A percentile compares a stretch with the other conserved stretches of the same genome.
phyloP scores from a whole-genome alignment of 192 early-diverging fungal genomes.

The Linnemannia elongata region DNA sequence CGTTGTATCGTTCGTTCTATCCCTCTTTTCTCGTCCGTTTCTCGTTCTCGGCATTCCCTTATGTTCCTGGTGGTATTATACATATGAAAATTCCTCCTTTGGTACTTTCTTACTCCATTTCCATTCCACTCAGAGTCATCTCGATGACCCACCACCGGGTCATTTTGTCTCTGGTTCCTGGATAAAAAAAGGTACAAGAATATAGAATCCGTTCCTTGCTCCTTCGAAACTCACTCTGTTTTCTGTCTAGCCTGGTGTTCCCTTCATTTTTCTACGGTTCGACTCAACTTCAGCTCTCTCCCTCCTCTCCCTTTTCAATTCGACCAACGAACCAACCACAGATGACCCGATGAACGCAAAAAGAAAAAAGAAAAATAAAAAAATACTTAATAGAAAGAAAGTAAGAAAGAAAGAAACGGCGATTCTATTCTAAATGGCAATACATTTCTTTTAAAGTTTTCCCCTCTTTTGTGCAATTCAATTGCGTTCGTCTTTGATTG shows the following conservation, averaged over 20 bases:
- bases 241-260: neutral
- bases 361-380: neutral
- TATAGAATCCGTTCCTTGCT: neutral
- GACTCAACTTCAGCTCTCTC: neutral
- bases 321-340: neutral
- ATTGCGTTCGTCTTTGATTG: neutral
- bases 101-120: too few species aligned
- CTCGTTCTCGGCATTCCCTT: neutral
- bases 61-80: neutral
- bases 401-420: neutral
- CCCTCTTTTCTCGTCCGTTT: neutral
- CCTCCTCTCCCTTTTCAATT: neutral
- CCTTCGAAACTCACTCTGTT: neutral
- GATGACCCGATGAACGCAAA: neutral
- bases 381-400: neutral
- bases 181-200: constrained; percentile 3
- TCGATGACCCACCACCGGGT: too few species aligned
- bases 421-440: constrained; percentile 1
- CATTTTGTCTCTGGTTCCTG: constrained; percentile 7
- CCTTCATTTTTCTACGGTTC: neutral
- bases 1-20: neutral
- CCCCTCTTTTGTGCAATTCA: neutral
- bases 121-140: too few species aligned
- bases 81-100: too few species aligned
- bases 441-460: neutral